These are phyloP conservation scores for Pulveroboletus ravenelii DNA, from an alignment of 768 basidiomycete genomes.

Conservation along the genomic window DNA sequence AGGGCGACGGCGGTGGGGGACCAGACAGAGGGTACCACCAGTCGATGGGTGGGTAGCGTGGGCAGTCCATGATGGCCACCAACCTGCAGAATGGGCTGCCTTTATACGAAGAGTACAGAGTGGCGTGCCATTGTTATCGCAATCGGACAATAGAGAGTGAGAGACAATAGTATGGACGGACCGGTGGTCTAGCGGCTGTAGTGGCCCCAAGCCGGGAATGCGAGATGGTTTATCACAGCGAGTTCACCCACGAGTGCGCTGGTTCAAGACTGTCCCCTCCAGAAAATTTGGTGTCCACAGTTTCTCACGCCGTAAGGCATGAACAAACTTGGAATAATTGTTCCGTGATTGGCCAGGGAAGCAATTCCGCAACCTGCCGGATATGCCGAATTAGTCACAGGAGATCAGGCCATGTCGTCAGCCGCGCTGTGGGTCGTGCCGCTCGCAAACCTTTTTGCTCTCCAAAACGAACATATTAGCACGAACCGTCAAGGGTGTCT, in stretches of 20 bases:
- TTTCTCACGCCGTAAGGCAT: constrained; percentile 58
- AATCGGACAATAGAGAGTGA: not conserved
- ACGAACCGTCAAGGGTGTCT: constrained; percentile 20
- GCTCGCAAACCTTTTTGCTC: constrained; percentile 62
- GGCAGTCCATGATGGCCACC: not conserved
- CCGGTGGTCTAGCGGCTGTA: constrained; percentile 72
- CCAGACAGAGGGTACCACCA: not conserved
- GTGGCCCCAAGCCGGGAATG: constrained; percentile 80
- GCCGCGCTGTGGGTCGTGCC: constrained; percentile 78
- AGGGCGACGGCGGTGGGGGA: constrained; percentile 9
- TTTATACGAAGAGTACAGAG: constrained; percentile 11
- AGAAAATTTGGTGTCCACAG: constrained; percentile 87
- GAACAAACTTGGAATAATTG: constrained; percentile 76
- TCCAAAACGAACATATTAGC: constrained; percentile 17
- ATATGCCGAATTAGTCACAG: constrained; percentile 88
- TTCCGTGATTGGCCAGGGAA: constrained; percentile 85
- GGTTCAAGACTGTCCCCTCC: constrained; percentile 93
- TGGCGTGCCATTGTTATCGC: constrained; percentile 1
- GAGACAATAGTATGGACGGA: not conserved
- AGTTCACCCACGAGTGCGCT: constrained; percentile 66
- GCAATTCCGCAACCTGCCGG: constrained; percentile 89
- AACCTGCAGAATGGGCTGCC: not conserved
- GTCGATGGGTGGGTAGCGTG: not conserved
- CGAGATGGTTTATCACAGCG: constrained; percentile 61
- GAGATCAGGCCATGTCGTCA: constrained; percentile 84